These are phyloP conservation scores for Pichia exigua DNA, from an alignment of 805 yeast species.

Conservation along the genomic window DNA sequence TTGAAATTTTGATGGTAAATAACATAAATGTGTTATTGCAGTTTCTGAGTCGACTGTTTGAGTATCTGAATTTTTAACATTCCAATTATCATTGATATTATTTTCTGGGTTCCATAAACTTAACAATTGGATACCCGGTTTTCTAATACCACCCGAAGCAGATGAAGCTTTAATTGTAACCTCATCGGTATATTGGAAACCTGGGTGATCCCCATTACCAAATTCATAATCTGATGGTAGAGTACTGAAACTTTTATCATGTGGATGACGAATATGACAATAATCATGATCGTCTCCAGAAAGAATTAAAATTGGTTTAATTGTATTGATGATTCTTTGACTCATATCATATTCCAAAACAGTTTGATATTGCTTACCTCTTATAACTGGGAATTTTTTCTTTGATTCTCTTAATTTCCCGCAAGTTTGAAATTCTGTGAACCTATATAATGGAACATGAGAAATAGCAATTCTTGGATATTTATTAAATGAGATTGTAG, in stretches of 20 bases:
- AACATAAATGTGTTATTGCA: slow-evolving; percentile 23
- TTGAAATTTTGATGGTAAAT: slow-evolving; percentile 22
- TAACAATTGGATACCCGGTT: slow-evolving; percentile 82
- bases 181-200: slow-evolving; percentile 44
- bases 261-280: slow-evolving; percentile 62
- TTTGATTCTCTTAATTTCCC: slow-evolving; percentile 70
- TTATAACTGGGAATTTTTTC: slow-evolving; percentile 54
- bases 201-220: slow-evolving; percentile 11
- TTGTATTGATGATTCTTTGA: slow-evolving; percentile 44
- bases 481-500: slow-evolving; percentile 17
- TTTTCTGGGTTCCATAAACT: slow-evolving; percentile 40
- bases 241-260: slow-evolving; percentile 12
- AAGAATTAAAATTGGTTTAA: slow-evolving; percentile 64
- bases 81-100: neutral
- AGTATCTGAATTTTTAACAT: slow-evolving; percentile 12
- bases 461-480: slow-evolving; percentile 63
- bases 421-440: slow-evolving; percentile 54
- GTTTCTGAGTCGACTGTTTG: slow-evolving; percentile 22
- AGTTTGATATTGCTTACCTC: slow-evolving; percentile 86
- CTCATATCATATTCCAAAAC: slow-evolving; percentile 62
- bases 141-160: slow-evolving; percentile 83
- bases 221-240: slow-evolving; percentile 6
- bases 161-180: slow-evolving; percentile 83
- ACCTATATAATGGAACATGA: slow-evolving; percentile 84
- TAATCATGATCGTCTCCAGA: slow-evolving; percentile 98